Conservation (phyloP, 495 filamentous ascomycete species). For the Hypoxylon fuscum region DNA sequence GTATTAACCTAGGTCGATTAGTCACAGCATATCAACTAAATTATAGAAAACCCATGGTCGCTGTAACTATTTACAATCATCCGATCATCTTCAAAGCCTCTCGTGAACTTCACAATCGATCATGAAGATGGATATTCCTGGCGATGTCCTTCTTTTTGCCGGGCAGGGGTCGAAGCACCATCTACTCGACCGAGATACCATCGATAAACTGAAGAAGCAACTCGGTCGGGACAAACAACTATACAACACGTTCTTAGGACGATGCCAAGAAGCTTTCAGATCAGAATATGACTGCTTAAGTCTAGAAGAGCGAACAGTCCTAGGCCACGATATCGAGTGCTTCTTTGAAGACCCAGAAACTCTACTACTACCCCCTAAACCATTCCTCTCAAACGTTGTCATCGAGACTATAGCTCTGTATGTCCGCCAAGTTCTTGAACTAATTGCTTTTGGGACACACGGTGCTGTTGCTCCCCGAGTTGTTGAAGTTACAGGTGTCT, state of each 20-base stretch:
- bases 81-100: not conserved
- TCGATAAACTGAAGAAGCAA: not conserved
- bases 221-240: slow-evolving; percentile 7
- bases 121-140: slow-evolving; percentile 10
- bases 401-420: slow-evolving; percentile 23
- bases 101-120: slow-evolving; percentile 20
- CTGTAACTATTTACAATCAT: not conserved
- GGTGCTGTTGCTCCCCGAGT: not conserved
- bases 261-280: not conserved
- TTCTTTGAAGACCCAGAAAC: slow-evolving; percentile 15
- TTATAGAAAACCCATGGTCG: not conserved
- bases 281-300: not conserved
- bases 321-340: not conserved
- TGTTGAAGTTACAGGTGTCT: slow-evolving; percentile 17
- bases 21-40: not conserved
- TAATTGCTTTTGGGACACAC: slow-evolving; percentile 3
- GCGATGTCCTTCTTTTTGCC: slow-evolving; percentile 14
- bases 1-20: not conserved
- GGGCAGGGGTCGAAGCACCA: slow-evolving; percentile 23
- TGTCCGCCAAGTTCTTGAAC: slow-evolving; percentile 19
- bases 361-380: slow-evolving; percentile 12
- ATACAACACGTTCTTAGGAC: not conserved
- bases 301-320: not conserved
- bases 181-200: slow-evolving; percentile 6
- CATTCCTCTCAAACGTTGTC: slow-evolving; percentile 8